Evolutionary conservation across 2,329 filamentous ascomycete genomes (phyloP), one percentile per base, ranked within the genome.

Genomic region (Ambrosiella beaveri): DNA sequence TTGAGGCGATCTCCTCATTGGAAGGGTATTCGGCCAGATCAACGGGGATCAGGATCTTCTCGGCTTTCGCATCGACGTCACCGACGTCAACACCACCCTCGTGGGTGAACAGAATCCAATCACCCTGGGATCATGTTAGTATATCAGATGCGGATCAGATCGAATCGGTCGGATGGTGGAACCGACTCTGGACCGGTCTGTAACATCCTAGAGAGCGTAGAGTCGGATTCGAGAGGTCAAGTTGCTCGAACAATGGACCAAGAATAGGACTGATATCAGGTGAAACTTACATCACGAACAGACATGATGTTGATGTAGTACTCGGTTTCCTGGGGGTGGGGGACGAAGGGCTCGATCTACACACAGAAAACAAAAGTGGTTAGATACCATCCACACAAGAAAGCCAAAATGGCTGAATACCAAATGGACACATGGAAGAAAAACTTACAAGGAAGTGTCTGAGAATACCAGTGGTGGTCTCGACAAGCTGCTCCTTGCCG

Each of bases 281-380:
- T 17, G 61, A 61, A 62, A 83, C 89, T 83, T 84, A 97, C 93
- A 84, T 97, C 93, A 79, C 93, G 87, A 69, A 95, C 90, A 63
- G 93, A 97, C 82, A 96, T 93, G 79, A 98, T 98, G 84, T 96
- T 96, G 79, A 98, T 95, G 77, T 98, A 98, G 79, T 97, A 97
- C 75, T 98, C 93, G 64, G 91, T 96, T 71, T 89, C 85, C 67
- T 89, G 81, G 64, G 90, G 86, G 75, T 98, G 93, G 68, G 91
- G 93, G 63, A 97, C 90, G 69, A 98, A 97, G 56, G 93, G 93
- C 82, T 98, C 93, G 65, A 98, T 61, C 59, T 61, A 47, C 8
- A 41, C 17, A 19, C 15, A 15, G 17, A 36, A 58, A 44, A 13
- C 27, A 40, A 17, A 38, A 41, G 41, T 11, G 49, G 57, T 54